Evolutionary conservation across 2,329 filamentous ascomycete genomes (phyloP).

Genomic region (Aspergillus sp.): DNA sequence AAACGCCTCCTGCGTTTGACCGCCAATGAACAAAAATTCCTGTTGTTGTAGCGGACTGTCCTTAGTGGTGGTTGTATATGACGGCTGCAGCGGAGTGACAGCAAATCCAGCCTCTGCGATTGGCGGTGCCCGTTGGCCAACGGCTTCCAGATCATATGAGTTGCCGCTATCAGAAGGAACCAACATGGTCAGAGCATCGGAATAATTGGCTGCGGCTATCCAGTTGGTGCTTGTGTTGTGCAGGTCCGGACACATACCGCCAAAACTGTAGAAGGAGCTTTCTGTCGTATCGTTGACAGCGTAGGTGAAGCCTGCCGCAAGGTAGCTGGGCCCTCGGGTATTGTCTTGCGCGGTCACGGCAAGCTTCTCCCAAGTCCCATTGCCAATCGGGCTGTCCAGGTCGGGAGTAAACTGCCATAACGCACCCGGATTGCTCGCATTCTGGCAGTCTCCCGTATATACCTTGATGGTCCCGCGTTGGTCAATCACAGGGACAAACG

Average conservation of each 20-base stretch:
- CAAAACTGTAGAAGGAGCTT: constrained; percentile 59
- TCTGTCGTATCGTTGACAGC: constrained; percentile 49
- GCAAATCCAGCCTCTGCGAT: constrained; percentile 81
- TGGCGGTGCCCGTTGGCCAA: constrained; percentile 53
- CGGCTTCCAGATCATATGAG: constrained; percentile 40
- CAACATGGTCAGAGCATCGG: constrained; percentile 66
- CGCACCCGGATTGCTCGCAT: constrained; percentile 41
- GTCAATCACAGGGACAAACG: constrained; percentile 64
- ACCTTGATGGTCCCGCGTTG: constrained; percentile 62
- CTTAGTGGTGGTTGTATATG: constrained; percentile 57
- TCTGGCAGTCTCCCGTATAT: constrained; percentile 63
- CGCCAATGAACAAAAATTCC: constrained; percentile 73
- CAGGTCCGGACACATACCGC: constrained; percentile 70
- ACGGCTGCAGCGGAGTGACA: constrained; percentile 63
- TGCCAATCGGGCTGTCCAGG: constrained; percentile 33
- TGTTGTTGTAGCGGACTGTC: constrained; percentile 62
- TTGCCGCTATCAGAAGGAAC: constrained; percentile 10
- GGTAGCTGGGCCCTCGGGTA: constrained; percentile 45
- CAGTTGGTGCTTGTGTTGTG: constrained; percentile 45
- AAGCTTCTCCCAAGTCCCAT: constrained; percentile 49
- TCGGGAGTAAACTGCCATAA: constrained; percentile 61
- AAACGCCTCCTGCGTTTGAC: constrained; percentile 74
- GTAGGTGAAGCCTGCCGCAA: constrained; percentile 58
- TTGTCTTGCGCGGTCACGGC: constrained; percentile 25
- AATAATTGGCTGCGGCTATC: constrained; percentile 66